These are phyloP conservation scores for Boletus rex-veris DNA, from an alignment of 768 basidiomycete species.

Conservation along the genomic window DNA sequence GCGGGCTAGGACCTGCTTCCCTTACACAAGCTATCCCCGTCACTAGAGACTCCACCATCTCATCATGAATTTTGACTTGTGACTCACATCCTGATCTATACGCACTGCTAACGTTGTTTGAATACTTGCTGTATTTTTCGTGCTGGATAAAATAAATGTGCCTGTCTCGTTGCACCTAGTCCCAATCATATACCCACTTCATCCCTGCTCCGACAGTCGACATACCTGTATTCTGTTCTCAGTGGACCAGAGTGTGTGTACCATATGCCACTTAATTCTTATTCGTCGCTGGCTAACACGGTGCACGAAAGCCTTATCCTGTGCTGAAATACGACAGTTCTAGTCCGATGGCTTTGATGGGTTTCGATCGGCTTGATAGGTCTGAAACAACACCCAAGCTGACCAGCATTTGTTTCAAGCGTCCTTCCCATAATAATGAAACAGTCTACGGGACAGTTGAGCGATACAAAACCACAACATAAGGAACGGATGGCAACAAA, in stretches of 20 bases:
- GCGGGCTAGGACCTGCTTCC: conserved; percentile 29
- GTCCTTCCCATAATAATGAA: conserved; percentile 91
- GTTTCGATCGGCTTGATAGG: conserved; percentile 77
- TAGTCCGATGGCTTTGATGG: conserved; percentile 86
- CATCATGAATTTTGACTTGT: conserved; percentile 14
- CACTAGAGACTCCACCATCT: conserved; percentile 27
- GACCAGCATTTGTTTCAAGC: conserved; percentile 83
- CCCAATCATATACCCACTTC: conserved; percentile 22
- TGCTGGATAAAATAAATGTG: conserved; percentile 16
- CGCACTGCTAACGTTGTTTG: conserved; percentile 8
- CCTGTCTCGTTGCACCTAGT: conserved; percentile 12
- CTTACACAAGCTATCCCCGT: conserved; percentile 26
- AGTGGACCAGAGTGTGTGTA: conserved; percentile 16
- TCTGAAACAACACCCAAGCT: conserved; percentile 91
- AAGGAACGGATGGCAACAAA: conserved; percentile 35
- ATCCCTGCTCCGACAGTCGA: conserved; percentile 12
- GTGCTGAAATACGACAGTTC: conserved; percentile 92
- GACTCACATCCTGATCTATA: conserved; percentile 10
- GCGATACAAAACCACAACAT: not conserved
- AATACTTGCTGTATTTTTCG: conserved; percentile 10
- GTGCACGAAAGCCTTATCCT: conserved; percentile 21
- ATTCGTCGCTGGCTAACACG: conserved; percentile 8
- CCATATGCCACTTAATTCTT: conserved; percentile 17
- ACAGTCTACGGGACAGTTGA: conserved; percentile 55
- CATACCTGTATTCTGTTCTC: conserved; percentile 23